These are phyloP conservation scores for Candida gorgasii DNA, from an alignment of 805 yeast species.

Conservation along the genomic window DNA sequence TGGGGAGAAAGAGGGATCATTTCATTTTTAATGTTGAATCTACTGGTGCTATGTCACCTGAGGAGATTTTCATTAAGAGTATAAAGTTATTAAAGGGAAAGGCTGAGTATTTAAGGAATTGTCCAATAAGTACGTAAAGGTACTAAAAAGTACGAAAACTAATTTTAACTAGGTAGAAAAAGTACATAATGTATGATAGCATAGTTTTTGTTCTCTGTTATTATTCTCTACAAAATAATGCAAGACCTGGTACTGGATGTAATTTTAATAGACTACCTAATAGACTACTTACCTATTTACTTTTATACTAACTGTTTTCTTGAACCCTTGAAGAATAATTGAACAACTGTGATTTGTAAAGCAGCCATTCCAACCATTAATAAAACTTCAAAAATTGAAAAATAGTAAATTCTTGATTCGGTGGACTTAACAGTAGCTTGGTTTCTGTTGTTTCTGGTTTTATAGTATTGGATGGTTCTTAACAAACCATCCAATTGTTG, in stretches of 20 bases:
- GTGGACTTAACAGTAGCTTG: conserved; percentile 85
- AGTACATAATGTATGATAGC: conserved; percentile 7
- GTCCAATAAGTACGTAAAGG: conserved; percentile 52
- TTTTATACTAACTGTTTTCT: conserved; percentile 61
- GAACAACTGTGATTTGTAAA: conserved; percentile 67
- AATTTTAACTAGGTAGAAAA: too few species aligned
- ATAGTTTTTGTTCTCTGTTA: too few species aligned
- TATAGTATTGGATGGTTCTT: conserved; percentile 74
- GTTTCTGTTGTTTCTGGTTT: conserved; percentile 87
- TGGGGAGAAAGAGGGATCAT: conserved; percentile 90
- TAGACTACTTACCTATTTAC: too few species aligned
- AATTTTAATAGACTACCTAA: too few species aligned
- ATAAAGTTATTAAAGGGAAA: conserved; percentile 83
- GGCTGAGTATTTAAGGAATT: conserved; percentile 73
- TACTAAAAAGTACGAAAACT: too few species aligned
- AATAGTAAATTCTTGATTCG: conserved; percentile 73
- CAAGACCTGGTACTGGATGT: too few species aligned
- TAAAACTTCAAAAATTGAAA: conserved; percentile 68
- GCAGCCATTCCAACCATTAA: conserved; percentile 75
- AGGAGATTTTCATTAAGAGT: conserved; percentile 90
- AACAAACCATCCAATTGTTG: conserved; percentile 56
- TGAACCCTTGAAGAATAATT: conserved; percentile 69
- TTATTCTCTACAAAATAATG: too few species aligned
- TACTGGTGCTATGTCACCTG: conserved; percentile 96
- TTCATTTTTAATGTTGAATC: conserved; percentile 93